phyloP scores from a whole-genome alignment of 2,329 filamentous ascomycete genomes.

The Fusarium sp. region DNA sequence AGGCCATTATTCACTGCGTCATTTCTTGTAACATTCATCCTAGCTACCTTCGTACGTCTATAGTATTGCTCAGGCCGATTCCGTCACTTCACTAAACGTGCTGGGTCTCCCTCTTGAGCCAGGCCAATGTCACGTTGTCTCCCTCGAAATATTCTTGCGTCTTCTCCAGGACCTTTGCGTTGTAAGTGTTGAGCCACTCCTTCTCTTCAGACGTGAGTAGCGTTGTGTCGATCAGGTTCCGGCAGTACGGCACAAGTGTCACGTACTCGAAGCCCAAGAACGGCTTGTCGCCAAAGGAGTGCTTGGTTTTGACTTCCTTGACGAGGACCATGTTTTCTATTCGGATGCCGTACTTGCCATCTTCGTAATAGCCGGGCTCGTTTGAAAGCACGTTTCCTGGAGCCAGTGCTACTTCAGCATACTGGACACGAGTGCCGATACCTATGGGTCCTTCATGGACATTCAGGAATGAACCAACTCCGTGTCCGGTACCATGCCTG shows the following conservation, averaged over 20 bases:
- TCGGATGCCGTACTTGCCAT: slow-evolving; percentile 91
- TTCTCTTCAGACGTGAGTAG: slow-evolving; percentile 79
- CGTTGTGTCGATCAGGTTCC: slow-evolving; percentile 79
- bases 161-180: slow-evolving; percentile 81
- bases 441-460: slow-evolving; percentile 98
- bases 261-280: slow-evolving; percentile 97
- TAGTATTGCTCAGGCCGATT: slow-evolving; percentile 46
- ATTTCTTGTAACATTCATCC: slow-evolving; percentile 76
- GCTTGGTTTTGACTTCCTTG: slow-evolving; percentile 82
- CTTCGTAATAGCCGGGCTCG: slow-evolving; percentile 97
- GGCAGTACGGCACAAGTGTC: slow-evolving; percentile 95
- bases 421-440: slow-evolving; percentile 90
- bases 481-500: slow-evolving; percentile 94
- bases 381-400: slow-evolving; percentile 96
- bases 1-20: slow-evolving; percentile 72
- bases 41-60: slow-evolving; percentile 63
- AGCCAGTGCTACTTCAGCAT: slow-evolving; percentile 86
- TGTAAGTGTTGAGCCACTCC: slow-evolving; percentile 87
- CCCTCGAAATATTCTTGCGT: slow-evolving; percentile 78
- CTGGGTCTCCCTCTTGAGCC: slow-evolving; percentile 88
- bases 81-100: slow-evolving; percentile 54
- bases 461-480: slow-evolving; percentile 93
- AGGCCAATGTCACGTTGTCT: slow-evolving; percentile 75
- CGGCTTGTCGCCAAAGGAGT: slow-evolving; percentile 91
- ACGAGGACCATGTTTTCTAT: slow-evolving; percentile 97